Base-by-base conservation (phyloP, 331 rosid species). In the Stylosanthes scabra region DNA sequence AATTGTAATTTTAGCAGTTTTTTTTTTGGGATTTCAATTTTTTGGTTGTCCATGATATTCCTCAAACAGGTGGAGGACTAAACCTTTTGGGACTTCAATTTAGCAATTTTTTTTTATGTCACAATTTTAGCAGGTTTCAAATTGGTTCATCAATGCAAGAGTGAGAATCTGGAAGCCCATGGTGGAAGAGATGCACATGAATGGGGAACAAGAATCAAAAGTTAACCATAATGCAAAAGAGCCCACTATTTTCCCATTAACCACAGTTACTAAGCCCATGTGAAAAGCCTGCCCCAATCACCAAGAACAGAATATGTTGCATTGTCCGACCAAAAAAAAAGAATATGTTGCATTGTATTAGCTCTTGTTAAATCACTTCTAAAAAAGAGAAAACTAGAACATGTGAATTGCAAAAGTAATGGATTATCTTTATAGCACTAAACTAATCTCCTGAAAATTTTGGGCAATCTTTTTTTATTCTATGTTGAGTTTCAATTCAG, bases 131-230 rank as follows among this genome's bases (percentile, higher is more conserved):
- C 41, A 59, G 64, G 64, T 59, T 29, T 59, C 64, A 29, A 59
- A 59, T 59, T 59, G 64, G 64, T 59, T 59, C 64, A 59, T 59
- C 64, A 59, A 59, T 31, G 64, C 64, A 31, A 59, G 64, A 31
- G 44, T 59, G 9, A 59, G 64, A 31, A 31, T 58, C 63, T 58
- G 63, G 63, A 58, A 58, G 63, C 63, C 63, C 41, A 58, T 58
- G 63, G 63, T 58, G 69, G 69, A 63, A 41, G 69, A 63, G 55
- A 42, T 63, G 40, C 70, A 64, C 37, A 64, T 64, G 16, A 39
- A 44, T 20, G 70, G 51, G 55, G 40, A 56, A 3, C 39, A 54
- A 12, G 42, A 40, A 41, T 2, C 34, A 9, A 7, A 57, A 42
- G 57, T 13, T 55, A 41, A 40, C 44, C 74, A 54, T 29, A 54